Conservation (phyloP, 805 yeast species). For the Kregervanrija fluxuum region DNA sequence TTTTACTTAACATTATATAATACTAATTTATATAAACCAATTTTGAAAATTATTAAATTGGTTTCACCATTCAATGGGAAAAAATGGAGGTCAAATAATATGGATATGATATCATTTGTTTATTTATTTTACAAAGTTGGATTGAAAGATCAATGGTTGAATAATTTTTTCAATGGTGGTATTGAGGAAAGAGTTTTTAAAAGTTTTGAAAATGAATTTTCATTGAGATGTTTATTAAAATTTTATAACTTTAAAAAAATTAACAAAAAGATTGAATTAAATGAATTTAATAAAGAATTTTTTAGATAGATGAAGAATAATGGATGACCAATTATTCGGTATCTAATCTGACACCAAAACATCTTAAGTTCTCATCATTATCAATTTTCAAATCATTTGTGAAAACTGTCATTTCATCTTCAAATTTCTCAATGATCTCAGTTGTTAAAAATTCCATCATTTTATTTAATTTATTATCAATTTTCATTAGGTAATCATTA, state of each 20-base stretch:
- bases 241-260: conserved; percentile 56
- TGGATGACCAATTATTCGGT: not conserved
- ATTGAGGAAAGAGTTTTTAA: conserved; percentile 66
- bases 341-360: conserved; percentile 33
- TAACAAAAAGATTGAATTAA: conserved; percentile 28
- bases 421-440: conserved; percentile 37
- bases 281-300: too few species aligned
- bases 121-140: conserved; percentile 68
- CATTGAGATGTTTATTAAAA: conserved; percentile 70
- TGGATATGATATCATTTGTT: conserved; percentile 87
- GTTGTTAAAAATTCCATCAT: conserved; percentile 34
- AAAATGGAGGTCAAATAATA: conserved; percentile 87
- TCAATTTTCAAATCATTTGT: conserved; percentile 49
- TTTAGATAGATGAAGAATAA: too few species aligned
- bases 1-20: conserved; percentile 56
- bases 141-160: conserved; percentile 81
- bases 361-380: conserved; percentile 38
- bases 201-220: conserved; percentile 80
- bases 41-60: conserved; percentile 66
- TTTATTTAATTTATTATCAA: conserved; percentile 26
- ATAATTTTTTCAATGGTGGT: conserved; percentile 73
- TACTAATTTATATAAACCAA: conserved; percentile 54
- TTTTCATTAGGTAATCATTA: conserved; percentile 14
- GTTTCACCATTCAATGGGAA: conserved; percentile 87
- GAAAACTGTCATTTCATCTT: conserved; percentile 30